phyloP scores from a whole-genome alignment of 2,329 filamentous ascomycete species.

The Colletotrichum gigasporum region DNA sequence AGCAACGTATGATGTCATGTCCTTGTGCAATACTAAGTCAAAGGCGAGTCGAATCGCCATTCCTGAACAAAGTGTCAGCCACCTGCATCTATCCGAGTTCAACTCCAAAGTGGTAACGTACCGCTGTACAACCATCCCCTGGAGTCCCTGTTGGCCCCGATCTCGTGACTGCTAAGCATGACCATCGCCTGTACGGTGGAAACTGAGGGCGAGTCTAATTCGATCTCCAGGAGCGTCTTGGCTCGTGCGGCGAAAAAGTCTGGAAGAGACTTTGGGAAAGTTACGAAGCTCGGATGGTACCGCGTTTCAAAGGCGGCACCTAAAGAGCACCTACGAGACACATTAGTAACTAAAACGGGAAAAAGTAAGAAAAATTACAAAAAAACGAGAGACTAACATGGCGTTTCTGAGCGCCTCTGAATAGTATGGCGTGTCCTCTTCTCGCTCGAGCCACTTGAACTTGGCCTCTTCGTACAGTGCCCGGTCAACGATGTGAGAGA shows the following conservation, averaged over 20 bases:
- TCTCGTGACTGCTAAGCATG: slow-evolving; percentile 38
- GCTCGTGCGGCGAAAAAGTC: slow-evolving; percentile 40
- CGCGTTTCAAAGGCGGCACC: slow-evolving; percentile 53
- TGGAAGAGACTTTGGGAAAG: slow-evolving; percentile 44
- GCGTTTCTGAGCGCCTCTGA: slow-evolving; percentile 40
- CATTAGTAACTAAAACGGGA: too few relatives aligned
- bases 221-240: slow-evolving; percentile 38
- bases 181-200: slow-evolving; percentile 39
- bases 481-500: slow-evolving; percentile 37
- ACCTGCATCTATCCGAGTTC: rapidly evolving
- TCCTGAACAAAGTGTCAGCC: slow-evolving; percentile 36
- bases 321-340: slow-evolving; percentile 49
- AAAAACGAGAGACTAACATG: slow-evolving; percentile 33
- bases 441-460: background rate
- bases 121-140: slow-evolving; percentile 40
- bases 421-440: slow-evolving; percentile 39
- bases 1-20: slow-evolving; percentile 37
- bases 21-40: slow-evolving; percentile 38
- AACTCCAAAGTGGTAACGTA: background rate
- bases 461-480: slow-evolving; percentile 35
- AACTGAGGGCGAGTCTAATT: slow-evolving; percentile 37
- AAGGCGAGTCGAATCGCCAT: slow-evolving; percentile 40
- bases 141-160: slow-evolving; percentile 38
- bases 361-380: background rate
- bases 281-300: slow-evolving; percentile 49